A percentile compares a stretch with the other conserved stretches of the same genome.
Conservation (phyloP, 371 early-diverging fungal species). For the Syncephalastrum racemosum region DNA sequence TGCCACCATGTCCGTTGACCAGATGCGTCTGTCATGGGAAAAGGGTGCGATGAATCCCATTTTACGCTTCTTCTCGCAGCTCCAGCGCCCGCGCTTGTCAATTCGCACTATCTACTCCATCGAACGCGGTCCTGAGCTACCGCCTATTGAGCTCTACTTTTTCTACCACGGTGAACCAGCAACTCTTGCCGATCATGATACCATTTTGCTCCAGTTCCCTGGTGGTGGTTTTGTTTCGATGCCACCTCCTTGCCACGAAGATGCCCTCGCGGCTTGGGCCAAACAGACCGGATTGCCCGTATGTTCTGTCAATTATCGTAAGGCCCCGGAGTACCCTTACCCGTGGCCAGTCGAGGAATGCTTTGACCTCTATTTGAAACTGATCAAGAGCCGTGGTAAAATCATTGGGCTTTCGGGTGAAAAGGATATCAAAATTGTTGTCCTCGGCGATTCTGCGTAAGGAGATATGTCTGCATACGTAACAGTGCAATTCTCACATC, state of each 20-base stretch:
- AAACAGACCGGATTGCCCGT: conserved; percentile 67
- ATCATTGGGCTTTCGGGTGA: conserved; percentile 69
- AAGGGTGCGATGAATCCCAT: conserved; percentile 71
- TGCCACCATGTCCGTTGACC: conserved; percentile 79
- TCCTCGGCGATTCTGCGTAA: conserved; percentile 96
- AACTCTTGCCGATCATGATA: conserved; percentile 44
- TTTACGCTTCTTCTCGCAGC: conserved; percentile 51
- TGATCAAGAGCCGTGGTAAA: conserved; percentile 67
- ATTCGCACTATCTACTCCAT: conserved; percentile 59
- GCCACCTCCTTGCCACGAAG: conserved; percentile 77
- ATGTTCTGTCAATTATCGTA: conserved; percentile 87
- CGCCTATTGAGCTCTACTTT: conserved; percentile 54
- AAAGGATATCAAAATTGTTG: conserved; percentile 51
- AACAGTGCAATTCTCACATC: background rate
- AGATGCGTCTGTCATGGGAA: conserved; percentile 91
- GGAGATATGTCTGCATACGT: conserved; percentile 16
- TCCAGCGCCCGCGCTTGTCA: conserved; percentile 55
- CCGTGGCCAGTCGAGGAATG: conserved; percentile 93
- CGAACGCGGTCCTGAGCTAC: conserved; percentile 42
- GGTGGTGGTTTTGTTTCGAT: conserved; percentile 89
- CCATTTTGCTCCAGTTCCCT: conserved; percentile 75
- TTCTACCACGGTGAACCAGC: conserved; percentile 43
- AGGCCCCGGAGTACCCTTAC: conserved; percentile 95
- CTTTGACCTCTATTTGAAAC: conserved; percentile 80
- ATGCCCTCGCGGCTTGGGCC: conserved; percentile 70